Conservation (phyloP, 2,329 filamentous ascomycete genomes). For the Cercospora berteroae region DNA sequence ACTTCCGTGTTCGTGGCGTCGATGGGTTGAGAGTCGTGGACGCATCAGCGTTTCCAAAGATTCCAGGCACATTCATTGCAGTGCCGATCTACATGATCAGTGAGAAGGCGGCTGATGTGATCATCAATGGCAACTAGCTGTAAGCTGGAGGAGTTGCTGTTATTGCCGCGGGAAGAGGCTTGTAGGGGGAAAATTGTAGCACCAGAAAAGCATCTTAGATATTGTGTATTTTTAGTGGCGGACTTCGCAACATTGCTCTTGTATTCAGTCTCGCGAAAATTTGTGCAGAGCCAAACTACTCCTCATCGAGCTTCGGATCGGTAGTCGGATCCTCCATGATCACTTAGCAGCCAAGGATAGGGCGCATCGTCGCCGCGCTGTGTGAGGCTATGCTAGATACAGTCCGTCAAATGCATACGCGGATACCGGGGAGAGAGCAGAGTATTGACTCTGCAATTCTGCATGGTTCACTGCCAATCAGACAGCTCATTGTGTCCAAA, state of each 20-base stretch:
- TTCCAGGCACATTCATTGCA: constrained; percentile 55
- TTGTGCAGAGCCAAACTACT: not conserved
- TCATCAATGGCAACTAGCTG: constrained; percentile 32
- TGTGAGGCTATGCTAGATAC: not conserved
- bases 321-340: not conserved
- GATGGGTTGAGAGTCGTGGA: constrained; percentile 60
- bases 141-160: not conserved
- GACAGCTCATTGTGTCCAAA: no score
- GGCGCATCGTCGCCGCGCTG: not conserved
- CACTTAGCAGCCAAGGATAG: not conserved
- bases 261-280: not conserved
- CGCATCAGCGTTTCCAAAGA: constrained; percentile 57
- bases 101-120: constrained; percentile 63
- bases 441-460: no score
- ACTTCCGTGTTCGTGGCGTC: constrained; percentile 58
- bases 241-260: not conserved
- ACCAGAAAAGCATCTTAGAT: not conserved
- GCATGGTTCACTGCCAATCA: no score
- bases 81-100: constrained; percentile 56
- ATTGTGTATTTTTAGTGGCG: not conserved
- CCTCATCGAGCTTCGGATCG: not conserved
- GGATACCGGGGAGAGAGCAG: no score
- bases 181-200: not conserved
- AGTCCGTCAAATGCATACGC: no score
- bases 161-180: not conserved